phyloP scores from a whole-genome alignment of 106 monocot species.

The Phalaenopsis equestris region DNA sequence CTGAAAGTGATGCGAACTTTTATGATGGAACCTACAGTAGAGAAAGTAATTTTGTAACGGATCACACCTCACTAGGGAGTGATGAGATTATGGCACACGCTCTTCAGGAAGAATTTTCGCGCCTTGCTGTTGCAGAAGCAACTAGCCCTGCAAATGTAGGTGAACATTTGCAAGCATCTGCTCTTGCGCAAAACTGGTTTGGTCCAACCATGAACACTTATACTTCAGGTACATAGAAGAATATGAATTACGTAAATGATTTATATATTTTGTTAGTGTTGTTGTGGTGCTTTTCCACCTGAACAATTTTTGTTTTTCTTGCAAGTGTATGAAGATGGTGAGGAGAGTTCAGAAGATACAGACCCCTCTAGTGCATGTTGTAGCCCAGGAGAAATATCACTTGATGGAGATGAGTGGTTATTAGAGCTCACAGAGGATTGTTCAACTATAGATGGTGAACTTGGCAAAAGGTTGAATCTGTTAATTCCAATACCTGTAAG shows the following conservation, averaged over 20 bases:
- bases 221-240: constrained; percentile 37
- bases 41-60: constrained; percentile 46
- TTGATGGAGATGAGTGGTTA: constrained; percentile 31
- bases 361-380: constrained; percentile 67
- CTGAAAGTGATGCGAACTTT: constrained; percentile 33
- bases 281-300: constrained; percentile 1
- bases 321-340: constrained; percentile 39
- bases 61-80: constrained; percentile 26
- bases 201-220: constrained; percentile 35
- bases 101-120: constrained; percentile 69
- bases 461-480: constrained; percentile 70
- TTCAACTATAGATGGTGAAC: constrained; percentile 73
- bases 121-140: constrained; percentile 56
- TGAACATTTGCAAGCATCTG: constrained; percentile 43
- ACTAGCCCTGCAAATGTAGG: constrained; percentile 35
- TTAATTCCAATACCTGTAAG: constrained; percentile 86
- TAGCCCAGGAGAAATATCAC: constrained; percentile 43
- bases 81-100: constrained; percentile 43
- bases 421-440: constrained; percentile 54
- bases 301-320: background rate
- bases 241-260: constrained; percentile 3
- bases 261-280: constrained; percentile 4
- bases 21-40: constrained; percentile 32
- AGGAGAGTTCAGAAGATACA: constrained; percentile 41
- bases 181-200: constrained; percentile 68